These are phyloP conservation scores for Salvia splendens DNA, from an alignment of 257 asterid genomes.

Conservation along the genomic window DNA sequence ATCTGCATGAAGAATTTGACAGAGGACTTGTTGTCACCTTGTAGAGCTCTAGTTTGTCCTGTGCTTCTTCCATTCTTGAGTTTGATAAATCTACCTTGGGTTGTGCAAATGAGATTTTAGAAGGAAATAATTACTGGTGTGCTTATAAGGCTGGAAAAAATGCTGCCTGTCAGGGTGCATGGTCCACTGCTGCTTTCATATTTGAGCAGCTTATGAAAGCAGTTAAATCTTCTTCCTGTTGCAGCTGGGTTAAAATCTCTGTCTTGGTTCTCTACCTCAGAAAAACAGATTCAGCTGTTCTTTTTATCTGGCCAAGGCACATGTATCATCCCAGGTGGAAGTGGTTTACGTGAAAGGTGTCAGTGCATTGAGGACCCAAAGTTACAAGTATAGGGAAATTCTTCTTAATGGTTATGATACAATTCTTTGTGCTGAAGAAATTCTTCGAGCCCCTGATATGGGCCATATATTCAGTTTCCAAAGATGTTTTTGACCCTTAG, in stretches of 20 bases:
- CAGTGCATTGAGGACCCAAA: slow-evolving; percentile 28
- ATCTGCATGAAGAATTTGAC: slow-evolving; percentile 34
- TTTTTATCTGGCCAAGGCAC: slow-evolving; percentile 30
- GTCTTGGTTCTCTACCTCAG: slow-evolving; percentile 59
- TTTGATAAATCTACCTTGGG: slow-evolving; percentile 48
- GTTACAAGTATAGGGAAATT: slow-evolving; percentile 39
- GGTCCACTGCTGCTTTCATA: slow-evolving; percentile 70
- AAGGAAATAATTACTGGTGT: slow-evolving; percentile 54
- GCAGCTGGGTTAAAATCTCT: slow-evolving; percentile 75
- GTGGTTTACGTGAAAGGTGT: slow-evolving; percentile 29
- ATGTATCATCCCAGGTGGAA: slow-evolving; percentile 25
- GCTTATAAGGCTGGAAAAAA: slow-evolving; percentile 71
- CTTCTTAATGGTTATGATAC: slow-evolving; percentile 45
- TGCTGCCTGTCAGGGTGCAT: slow-evolving; percentile 81
- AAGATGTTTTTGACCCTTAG: slow-evolving; percentile 67
- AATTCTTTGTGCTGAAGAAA: slow-evolving; percentile 48
- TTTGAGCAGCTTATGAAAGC: slow-evolving; percentile 55
- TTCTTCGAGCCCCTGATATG: slow-evolving; percentile 46
- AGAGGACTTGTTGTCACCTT: slow-evolving; percentile 35
- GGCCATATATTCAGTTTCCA: slow-evolving; percentile 55
- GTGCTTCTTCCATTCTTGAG: slow-evolving; percentile 43
- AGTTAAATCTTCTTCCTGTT: slow-evolving; percentile 55
- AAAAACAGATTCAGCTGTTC: slow-evolving; percentile 55
- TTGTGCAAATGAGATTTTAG: slow-evolving; percentile 52
- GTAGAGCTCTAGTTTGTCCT: slow-evolving; percentile 19